These are phyloP conservation scores for Aquilaria sinensis DNA, from an alignment of 345 rosid genomes.

Conservation along the genomic window DNA sequence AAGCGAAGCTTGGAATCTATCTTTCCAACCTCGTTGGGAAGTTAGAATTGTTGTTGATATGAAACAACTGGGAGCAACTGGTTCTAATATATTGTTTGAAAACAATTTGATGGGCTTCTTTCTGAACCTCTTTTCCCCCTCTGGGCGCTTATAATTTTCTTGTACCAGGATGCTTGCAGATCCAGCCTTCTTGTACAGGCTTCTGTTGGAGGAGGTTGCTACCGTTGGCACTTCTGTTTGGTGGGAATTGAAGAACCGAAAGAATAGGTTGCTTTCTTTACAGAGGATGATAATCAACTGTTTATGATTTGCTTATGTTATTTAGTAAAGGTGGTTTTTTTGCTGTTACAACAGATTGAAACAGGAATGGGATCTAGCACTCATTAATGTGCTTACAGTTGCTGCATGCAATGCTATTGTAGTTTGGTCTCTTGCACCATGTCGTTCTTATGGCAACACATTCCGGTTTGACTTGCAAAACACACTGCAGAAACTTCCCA, in stretches of 20 bases:
- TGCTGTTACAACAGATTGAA: conserved; percentile 46
- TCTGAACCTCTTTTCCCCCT: too few relatives aligned
- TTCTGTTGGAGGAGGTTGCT: conserved; percentile 84
- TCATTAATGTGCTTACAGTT: conserved; percentile 69
- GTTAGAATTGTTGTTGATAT: too few relatives aligned
- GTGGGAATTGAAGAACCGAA: conserved; percentile 89
- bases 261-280: conserved; percentile 50
- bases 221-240: conserved; percentile 81
- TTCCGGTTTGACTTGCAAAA: conserved; percentile 89
- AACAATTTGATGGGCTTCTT: too few relatives aligned
- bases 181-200: conserved; percentile 78
- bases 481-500: conserved; percentile 92
- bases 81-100: too few relatives aligned
- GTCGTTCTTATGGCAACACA: conserved; percentile 91
- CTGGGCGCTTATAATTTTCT: background rate
- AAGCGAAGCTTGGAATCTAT: too few relatives aligned
- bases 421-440: conserved; percentile 93
- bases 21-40: too few relatives aligned
- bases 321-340: conserved; percentile 11
- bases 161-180: conserved; percentile 83
- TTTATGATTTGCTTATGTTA: too few relatives aligned
- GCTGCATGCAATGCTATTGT: conserved; percentile 80
- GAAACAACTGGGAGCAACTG: too few relatives aligned
- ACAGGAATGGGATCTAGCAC: conserved; percentile 95
- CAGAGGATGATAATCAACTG: background rate